Evolutionary conservation across 129 eudicot species (phyloP).

Genomic region (Daucus carota): DH1_v3.0 NC_030386.2:5470001-5470500

Average conservation of each 20-base stretch:
- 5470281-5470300: conserved; percentile 98
- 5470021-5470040: not conserved
- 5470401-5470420: conserved; percentile 97
- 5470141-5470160: not conserved
- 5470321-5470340: not conserved
- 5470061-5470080: not conserved
- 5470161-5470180: not conserved
- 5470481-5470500: conserved; percentile 94
- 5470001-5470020: not conserved
- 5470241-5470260: conserved; percentile 99
- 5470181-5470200: conserved; percentile 44
- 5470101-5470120: not conserved
- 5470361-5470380: conserved; percentile 17
- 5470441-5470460: conserved; percentile 92
- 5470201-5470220: conserved; percentile 98
- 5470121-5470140: not conserved
- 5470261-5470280: conserved; percentile 89
- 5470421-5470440: conserved; percentile 98
- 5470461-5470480: conserved; percentile 94
- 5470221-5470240: conserved; percentile 98
- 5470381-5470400: conserved; percentile 94
- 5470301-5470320: conserved; percentile 10
- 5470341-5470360: not conserved
- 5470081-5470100: not conserved
- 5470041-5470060: not conserved